Evolutionary conservation across 2,329 filamentous ascomycete genomes (phyloP).

Genomic region (Aspergillus sp.): DNA sequence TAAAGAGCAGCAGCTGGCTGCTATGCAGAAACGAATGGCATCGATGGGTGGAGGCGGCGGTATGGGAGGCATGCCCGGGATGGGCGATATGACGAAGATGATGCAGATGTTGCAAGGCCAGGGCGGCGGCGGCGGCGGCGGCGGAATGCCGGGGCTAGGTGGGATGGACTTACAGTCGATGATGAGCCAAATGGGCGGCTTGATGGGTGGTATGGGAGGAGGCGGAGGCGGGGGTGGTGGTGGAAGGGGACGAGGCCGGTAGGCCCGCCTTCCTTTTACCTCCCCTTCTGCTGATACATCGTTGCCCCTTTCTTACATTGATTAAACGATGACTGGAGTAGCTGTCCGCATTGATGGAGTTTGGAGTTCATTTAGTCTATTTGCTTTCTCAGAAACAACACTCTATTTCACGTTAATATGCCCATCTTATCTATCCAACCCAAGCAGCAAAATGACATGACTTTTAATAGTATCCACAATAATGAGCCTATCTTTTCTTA

Average conservation of each 20-base stretch:
- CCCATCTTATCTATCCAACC: not conserved
- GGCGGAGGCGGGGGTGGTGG: slow-evolving; percentile 36
- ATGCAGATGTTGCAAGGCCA: slow-evolving; percentile 89
- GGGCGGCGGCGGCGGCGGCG: slow-evolving; percentile 64
- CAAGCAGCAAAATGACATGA: not conserved
- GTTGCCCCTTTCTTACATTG: slow-evolving; percentile 11
- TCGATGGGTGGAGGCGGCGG: slow-evolving; percentile 79
- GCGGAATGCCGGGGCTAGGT: slow-evolving; percentile 61
- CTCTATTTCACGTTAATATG: not conserved
- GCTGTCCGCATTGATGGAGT: slow-evolving; percentile 17
- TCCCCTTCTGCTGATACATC: slow-evolving; percentile 10
- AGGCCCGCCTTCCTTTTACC: slow-evolving; percentile 10
- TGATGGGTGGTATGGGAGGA: slow-evolving; percentile 46
- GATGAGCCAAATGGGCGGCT: slow-evolving; percentile 73
- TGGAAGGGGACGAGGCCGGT: slow-evolving; percentile 34
- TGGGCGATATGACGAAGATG: slow-evolving; percentile 90
- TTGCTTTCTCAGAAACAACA: not conserved
- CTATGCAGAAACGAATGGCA: slow-evolving; percentile 94
- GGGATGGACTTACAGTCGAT: slow-evolving; percentile 68
- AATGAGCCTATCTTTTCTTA: not conserved
- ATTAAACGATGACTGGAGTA: not conserved
- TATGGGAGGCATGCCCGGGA: slow-evolving; percentile 71
- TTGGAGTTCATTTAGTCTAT: slow-evolving; percentile 14
- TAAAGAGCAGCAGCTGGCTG: slow-evolving; percentile 88
- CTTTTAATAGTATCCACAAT: not conserved